These are phyloP conservation scores for Otatea glauca DNA, from an alignment of 176 grass and related monocot species.

Conservation along the genomic window DNA sequence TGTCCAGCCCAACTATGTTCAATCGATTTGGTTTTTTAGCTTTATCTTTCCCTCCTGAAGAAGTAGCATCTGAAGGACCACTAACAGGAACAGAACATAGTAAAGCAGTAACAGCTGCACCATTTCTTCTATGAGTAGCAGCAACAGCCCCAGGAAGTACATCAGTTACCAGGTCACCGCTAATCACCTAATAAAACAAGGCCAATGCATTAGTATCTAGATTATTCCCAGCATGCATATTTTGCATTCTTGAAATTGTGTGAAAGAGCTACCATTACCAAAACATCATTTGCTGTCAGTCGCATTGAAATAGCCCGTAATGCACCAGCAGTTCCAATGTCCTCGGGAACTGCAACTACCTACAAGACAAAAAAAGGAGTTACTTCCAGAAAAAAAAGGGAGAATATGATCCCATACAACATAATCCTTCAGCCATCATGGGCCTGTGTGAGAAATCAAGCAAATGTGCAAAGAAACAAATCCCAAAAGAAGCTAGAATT, in stretches of 20 bases:
- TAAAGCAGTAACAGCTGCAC: slow-evolving; percentile 87
- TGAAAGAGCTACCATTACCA: slow-evolving; percentile 62
- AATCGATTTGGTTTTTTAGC: slow-evolving; percentile 75
- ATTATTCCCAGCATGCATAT: slow-evolving; percentile 6
- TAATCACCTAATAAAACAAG: slow-evolving; percentile 70
- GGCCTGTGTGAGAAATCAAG: not conserved
- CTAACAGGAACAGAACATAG: slow-evolving; percentile 82
- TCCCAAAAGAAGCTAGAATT: too few species aligned
- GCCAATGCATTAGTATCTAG: slow-evolving; percentile 15
- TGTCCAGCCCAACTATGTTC: slow-evolving; percentile 92
- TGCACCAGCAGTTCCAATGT: slow-evolving; percentile 91
- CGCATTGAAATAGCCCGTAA: slow-evolving; percentile 70
- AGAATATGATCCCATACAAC: slow-evolving; percentile 5
- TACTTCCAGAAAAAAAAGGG: slow-evolving; percentile 33
- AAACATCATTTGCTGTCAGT: slow-evolving; percentile 79
- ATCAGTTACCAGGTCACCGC: slow-evolving; percentile 90
- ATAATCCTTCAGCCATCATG: not conserved
- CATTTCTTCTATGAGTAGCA: slow-evolving; percentile 91
- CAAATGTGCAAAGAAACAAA: not conserved
- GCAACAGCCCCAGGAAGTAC: slow-evolving; percentile 86
- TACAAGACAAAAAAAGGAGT: slow-evolving; percentile 39
- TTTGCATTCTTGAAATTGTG: slow-evolving; percentile 16
- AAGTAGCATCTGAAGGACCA: slow-evolving; percentile 69
- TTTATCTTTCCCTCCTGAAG: slow-evolving; percentile 95
- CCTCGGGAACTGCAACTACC: slow-evolving; percentile 76